Evolutionary conservation across 345 rosid species (phyloP), one percentile per base, ranked within the genome.

Genomic region (Corchorus capsularis): DNA sequence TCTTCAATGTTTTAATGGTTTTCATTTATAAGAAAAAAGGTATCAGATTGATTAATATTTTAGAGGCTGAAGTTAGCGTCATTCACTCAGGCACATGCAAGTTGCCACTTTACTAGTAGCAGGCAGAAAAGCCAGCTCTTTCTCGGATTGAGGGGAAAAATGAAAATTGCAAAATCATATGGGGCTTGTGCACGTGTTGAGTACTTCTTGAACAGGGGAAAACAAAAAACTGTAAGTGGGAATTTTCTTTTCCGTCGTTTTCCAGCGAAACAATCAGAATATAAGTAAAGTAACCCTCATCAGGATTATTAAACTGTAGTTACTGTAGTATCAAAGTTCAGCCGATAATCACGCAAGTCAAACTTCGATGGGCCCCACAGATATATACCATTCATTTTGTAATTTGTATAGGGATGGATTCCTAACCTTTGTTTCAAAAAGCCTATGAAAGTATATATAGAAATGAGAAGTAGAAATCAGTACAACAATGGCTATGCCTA

Each of bases 401-500:
- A 22, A 27, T 2, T 5, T 13, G 37, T n/a, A n/a, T 45, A 6
- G 35, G 71, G 17, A 34, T 46, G n/a, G n/a, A n/a, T n/a, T n/a
- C n/a, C n/a, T n/a, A n/a, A 20, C 56, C 55, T 67, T 11, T 45
- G n/a, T 20, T 45, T 66, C 71, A 69, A 11, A 52, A 50, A 3
- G 45, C 15, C 11, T 12, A 27, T 32, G 59, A 34, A 49, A 14
- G 41, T 34, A 47, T 1, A 19, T 1, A 12, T 6, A n/a, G n/a
- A 52, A 69, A 50, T 16, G 45, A 15, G 59, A n/a, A n/a, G 57
- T 50, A 37, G 54, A 50, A 50, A 69, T 50, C 45, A 49, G 41
- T 8, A 34, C 15, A 69, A 32, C 43, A 50, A 69, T 49, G 39
- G 59, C n/a, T n/a, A n/a, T n/a, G n/a, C n/a, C 72, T 32, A 69